phyloP scores from a whole-genome alignment of 2,329 filamentous ascomycete species.

The Penicillium paneum region DNA sequence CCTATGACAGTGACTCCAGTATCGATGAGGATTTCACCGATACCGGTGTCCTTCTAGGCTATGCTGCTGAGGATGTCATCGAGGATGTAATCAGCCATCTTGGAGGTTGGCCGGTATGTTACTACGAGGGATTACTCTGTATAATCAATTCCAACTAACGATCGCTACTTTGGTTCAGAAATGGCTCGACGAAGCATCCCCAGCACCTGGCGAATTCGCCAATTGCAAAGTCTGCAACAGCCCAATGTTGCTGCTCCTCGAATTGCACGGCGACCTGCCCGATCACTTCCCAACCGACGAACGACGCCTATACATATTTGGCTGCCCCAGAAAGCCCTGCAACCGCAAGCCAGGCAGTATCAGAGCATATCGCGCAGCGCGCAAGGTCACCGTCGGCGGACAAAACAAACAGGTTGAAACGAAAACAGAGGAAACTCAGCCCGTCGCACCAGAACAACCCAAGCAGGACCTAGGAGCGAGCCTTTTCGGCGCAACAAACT shows the following conservation, averaged over 20 bases:
- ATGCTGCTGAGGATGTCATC: slow-evolving; percentile 73
- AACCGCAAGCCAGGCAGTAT: slow-evolving; percentile 79
- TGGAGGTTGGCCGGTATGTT: slow-evolving; percentile 77
- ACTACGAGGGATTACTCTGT: background rate
- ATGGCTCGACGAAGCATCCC: slow-evolving; percentile 72
- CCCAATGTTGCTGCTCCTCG: slow-evolving; percentile 78
- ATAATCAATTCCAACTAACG: slow-evolving; percentile 14
- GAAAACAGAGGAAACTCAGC: slow-evolving; percentile 22
- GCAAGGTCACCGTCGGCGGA: slow-evolving; percentile 43
- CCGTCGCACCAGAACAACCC: slow-evolving; percentile 19
- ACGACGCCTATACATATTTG: slow-evolving; percentile 80
- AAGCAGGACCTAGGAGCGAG: slow-evolving; percentile 52
- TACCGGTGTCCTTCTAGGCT: slow-evolving; percentile 87
- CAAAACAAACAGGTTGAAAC: slow-evolving; percentile 17
- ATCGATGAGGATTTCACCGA: slow-evolving; percentile 55
- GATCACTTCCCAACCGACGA: slow-evolving; percentile 84
- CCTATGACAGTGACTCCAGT: slow-evolving; percentile 82
- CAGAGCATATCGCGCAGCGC: slow-evolving; percentile 68
- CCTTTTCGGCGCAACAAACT: slow-evolving; percentile 56
- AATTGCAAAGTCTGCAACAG: slow-evolving; percentile 85
- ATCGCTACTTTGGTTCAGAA: slow-evolving; percentile 52
- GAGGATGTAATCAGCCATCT: slow-evolving; percentile 84
- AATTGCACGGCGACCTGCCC: slow-evolving; percentile 87
- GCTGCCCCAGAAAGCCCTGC: slow-evolving; percentile 74
- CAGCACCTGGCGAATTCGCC: slow-evolving; percentile 72